Percentiles rank a stretch among this genome's conserved stretches.
phyloP scores from a whole-genome alignment of 1,284 basidiomycete species.

The Leccinum solheimii region DNA sequence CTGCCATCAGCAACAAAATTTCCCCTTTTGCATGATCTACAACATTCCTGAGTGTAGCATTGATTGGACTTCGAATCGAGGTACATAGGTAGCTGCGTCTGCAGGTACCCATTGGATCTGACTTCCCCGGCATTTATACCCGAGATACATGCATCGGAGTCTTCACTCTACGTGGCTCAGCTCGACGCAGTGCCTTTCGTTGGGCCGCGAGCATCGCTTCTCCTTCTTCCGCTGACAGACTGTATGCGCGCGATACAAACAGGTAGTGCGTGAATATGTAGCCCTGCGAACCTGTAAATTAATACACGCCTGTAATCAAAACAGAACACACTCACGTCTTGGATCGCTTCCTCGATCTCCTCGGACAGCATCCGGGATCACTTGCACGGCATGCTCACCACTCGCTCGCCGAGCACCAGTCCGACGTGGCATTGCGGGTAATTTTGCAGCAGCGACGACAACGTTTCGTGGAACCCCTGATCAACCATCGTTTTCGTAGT shows the following conservation, averaged over 20 bases:
- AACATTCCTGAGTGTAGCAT: no score
- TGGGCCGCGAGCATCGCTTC: slow-evolving; percentile 32
- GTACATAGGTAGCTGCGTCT: no score
- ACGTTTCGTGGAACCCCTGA: slow-evolving; percentile 48
- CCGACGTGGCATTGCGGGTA: slow-evolving; percentile 77
- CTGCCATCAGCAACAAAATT: no score
- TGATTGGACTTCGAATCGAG: no score
- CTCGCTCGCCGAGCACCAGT: slow-evolving; percentile 79
- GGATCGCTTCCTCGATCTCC: slow-evolving; percentile 72
- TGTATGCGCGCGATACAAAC: slow-evolving; percentile 75
- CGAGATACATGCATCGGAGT: no score
- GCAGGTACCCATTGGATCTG: no score
- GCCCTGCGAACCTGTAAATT: slow-evolving; percentile 46
- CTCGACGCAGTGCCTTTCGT: slow-evolving; percentile 5
- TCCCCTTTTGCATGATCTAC: no score
- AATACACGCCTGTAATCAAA: background rate
- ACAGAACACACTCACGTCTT: slow-evolving; percentile 49
- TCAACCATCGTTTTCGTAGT: slow-evolving; percentile 60
- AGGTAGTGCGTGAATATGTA: slow-evolving; percentile 73
- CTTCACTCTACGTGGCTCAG: no score
- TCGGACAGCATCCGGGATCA: slow-evolving; percentile 82
- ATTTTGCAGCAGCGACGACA: slow-evolving; percentile 45
- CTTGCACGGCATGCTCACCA: slow-evolving; percentile 91
- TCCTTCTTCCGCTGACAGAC: slow-evolving; percentile 62
- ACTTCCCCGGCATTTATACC: no score